Evolutionary conservation across 805 yeast species (phyloP), one percentile per base, ranked within the genome.

Genomic region (Yamadazyma ubonensis): DNA sequence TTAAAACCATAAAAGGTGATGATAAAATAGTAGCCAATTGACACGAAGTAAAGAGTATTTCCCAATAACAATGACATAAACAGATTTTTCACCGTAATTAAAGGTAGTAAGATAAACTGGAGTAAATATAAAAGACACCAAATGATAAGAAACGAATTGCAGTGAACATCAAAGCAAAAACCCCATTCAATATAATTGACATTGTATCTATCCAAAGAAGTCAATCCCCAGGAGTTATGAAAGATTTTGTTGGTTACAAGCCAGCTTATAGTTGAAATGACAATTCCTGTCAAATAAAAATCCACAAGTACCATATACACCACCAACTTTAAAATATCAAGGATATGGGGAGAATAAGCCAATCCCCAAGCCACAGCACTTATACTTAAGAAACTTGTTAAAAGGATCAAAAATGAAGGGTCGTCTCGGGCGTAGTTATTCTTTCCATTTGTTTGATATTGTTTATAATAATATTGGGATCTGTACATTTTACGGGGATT

Each of bases 281-380:
- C 58, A 3, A 76, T 58, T 0, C 96, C 96, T 18, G 79, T 65
- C 8, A 81, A 61, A 43, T 87, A 73, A 58, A 89, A 89, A 56
- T 90, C 96, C 25, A 89, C 76, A 40, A 83, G 62, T 15, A 90
- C 95, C 95, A 88, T 86, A 58, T 86, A 84, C 17, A 86, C 51
- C 41, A 89, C 76, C 54, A 89, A 71, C 53, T 75, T 78, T 43
- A 86, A 44, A 14, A 86, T 78, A 10, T 83, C 81, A 17, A 73
- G 42, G 5, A 85, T 46, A 3, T 76, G 70, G 3, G 88, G 83
- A 2, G 86, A 74, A 57, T 86, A 89, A 1, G 88, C 85, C 35
- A 86, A 61, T 3, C 96, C 96, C 96, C 96, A 89, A 1, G 88
- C 93, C 16, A 90, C 55, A 0, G 96, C 96, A 45, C 90, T 79